Percentiles rank a stretch among this genome's conserved stretches.
Conservation (phyloP, 805 yeast genomes). For the Yarrowia sp. region DNA sequence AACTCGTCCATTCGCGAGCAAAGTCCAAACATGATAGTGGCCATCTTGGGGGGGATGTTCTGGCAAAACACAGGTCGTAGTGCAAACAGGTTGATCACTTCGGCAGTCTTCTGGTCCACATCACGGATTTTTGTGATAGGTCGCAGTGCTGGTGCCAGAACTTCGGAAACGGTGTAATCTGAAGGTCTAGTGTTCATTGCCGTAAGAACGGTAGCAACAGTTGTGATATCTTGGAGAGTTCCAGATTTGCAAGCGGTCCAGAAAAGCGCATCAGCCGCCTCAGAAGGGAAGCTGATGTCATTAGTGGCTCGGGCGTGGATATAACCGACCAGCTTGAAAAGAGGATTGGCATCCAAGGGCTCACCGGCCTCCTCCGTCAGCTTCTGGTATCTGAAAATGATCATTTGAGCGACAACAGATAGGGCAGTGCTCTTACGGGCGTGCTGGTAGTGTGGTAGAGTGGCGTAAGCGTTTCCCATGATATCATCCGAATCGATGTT, state of each 20-base stretch:
- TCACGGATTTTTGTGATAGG: not conserved
- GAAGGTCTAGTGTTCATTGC: not conserved
- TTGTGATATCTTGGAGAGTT: not conserved
- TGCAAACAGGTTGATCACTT: not conserved
- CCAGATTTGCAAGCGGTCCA: slow-evolving; percentile 9
- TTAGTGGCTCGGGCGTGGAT: not conserved
- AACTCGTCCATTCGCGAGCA: slow-evolving; percentile 21
- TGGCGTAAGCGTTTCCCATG: not conserved
- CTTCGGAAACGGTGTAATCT: not conserved
- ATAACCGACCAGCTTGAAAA: not conserved
- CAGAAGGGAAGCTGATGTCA: not conserved
- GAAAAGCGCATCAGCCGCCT: not conserved
- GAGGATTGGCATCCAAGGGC: not conserved
- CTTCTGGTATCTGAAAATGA: slow-evolving; percentile 8
- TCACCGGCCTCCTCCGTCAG: slow-evolving; percentile 3
- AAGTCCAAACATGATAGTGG: not conserved
- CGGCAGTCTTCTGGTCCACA: not conserved
- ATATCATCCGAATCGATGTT: not conserved
- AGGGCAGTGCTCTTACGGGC: not conserved
- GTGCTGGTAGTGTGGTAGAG: not conserved
- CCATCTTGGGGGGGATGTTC: not conserved
- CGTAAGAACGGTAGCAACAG: not conserved
- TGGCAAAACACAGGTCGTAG: not conserved
- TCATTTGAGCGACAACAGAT: not conserved
- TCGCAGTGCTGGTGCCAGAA: not conserved